Conservation (phyloP, 441 rosid genomes). For the Brassica balearica region DNA sequence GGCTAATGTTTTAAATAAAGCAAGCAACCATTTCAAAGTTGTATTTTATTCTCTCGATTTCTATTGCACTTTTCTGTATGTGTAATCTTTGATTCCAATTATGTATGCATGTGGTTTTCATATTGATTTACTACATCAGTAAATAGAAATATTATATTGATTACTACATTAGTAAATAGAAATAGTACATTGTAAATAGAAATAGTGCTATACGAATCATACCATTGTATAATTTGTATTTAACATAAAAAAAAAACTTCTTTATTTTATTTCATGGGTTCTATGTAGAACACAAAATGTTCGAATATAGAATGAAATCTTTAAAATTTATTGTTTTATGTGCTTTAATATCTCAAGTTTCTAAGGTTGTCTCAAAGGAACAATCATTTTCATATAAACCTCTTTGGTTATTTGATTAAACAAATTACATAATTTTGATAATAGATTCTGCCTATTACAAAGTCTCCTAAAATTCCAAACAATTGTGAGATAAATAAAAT, state of each 20-base stretch:
- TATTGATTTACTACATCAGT: background rate
- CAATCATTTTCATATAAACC: slow-evolving; percentile 19
- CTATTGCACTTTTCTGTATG: background rate
- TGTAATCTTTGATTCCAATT: background rate
- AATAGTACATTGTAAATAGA: too few relatives aligned
- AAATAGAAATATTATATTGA: background rate
- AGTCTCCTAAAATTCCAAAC: slow-evolving; percentile 32
- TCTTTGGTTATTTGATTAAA: slow-evolving; percentile 33
- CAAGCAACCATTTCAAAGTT: background rate
- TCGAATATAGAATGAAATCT: too few relatives aligned
- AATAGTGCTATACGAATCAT: too few relatives aligned
- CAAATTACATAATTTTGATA: slow-evolving; percentile 32
- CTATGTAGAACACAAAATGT: too few relatives aligned
- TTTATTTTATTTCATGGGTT: too few relatives aligned
- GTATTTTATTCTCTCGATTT: background rate
- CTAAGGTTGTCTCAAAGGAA: background rate
- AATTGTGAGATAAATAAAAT: background rate
- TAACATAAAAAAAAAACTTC: too few relatives aligned
- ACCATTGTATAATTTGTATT: too few relatives aligned
- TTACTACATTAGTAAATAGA: background rate
- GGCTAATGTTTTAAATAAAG: background rate
- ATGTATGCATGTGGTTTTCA: background rate
- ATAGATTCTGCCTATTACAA: slow-evolving; percentile 32
- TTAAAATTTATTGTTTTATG: too few relatives aligned
- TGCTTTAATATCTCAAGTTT: slow-evolving; percentile 17